These are phyloP conservation scores for Stephania japonica DNA, from an alignment of 164 flowering plant genomes.

Conservation along the genomic window DNA sequence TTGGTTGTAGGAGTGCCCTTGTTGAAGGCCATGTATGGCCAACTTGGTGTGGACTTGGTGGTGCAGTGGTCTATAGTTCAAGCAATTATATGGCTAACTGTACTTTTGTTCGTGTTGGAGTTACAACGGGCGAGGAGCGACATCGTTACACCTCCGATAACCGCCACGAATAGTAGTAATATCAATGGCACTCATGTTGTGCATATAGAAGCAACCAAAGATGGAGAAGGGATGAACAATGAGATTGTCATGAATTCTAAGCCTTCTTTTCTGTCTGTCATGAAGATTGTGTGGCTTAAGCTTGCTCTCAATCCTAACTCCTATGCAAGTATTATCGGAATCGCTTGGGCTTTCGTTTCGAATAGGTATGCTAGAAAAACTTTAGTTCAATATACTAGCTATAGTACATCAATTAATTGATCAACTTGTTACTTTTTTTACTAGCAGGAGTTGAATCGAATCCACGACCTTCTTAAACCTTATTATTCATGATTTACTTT, in stretches of 20 bases:
- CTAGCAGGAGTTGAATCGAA: too few species aligned
- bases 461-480: too few species aligned
- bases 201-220: constrained; percentile 10
- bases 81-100: constrained; percentile 52
- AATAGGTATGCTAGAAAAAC: constrained; percentile 34
- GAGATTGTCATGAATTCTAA: constrained; percentile 3
- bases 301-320: constrained; percentile 56
- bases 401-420: too few species aligned
- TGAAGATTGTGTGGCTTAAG: constrained; percentile 55
- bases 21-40: constrained; percentile 66
- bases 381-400: too few species aligned
- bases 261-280: constrained; percentile 36
- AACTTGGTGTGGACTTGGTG: constrained; percentile 43
- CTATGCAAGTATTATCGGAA: constrained; percentile 53
- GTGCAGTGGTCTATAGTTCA: constrained; percentile 60
- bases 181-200: constrained; percentile 5
- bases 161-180: not conserved
- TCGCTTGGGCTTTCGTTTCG: constrained; percentile 60
- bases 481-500: too few species aligned
- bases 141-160: not conserved
- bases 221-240: constrained; percentile 26
- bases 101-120: constrained; percentile 53
- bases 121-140: constrained; percentile 29
- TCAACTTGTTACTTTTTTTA: too few species aligned
- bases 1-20: constrained; percentile 73